Evolutionary conservation across 768 basidiomycete genomes (phyloP).

Genomic region (Kwoniella pini): DNA sequence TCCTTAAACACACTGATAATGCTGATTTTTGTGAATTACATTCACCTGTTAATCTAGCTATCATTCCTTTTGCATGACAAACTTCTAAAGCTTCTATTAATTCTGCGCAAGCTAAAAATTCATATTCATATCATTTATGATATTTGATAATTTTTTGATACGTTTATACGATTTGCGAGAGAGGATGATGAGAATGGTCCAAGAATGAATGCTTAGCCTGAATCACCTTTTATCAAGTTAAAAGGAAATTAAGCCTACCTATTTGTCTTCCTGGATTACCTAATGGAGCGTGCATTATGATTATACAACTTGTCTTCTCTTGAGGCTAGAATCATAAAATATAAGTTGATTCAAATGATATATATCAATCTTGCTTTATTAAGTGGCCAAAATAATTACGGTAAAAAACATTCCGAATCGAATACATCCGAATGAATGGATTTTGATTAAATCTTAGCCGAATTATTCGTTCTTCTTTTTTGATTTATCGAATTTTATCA

Average conservation of each 20-base stretch:
- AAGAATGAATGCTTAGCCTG: not conserved
- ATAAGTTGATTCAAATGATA: too few relatives aligned
- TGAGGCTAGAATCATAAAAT: too few relatives aligned
- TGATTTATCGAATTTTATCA: too few relatives aligned
- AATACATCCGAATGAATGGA: too few relatives aligned
- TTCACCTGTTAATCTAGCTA: slow-evolving; percentile 36
- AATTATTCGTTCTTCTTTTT: too few relatives aligned
- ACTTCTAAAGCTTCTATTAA: slow-evolving; percentile 47
- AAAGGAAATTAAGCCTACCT: slow-evolving; percentile 23
- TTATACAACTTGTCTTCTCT: too few relatives aligned
- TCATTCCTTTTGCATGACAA: slow-evolving; percentile 48
- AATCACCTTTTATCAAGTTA: not conserved
- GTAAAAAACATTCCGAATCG: too few relatives aligned
- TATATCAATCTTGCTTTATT: not conserved
- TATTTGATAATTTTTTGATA: not conserved
- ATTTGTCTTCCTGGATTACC: slow-evolving; percentile 39
- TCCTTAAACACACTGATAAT: slow-evolving; percentile 43
- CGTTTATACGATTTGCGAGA: too few relatives aligned
- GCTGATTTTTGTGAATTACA: slow-evolving; percentile 47
- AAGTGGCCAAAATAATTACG: not conserved
- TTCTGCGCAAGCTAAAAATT: slow-evolving; percentile 40
- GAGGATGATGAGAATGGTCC: not conserved
- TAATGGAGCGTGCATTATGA: slow-evolving; percentile 42
- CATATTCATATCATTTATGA: not conserved
- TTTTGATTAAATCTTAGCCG: too few relatives aligned